Base-by-base conservation (phyloP, 1,284 basidiomycete genomes). In the Puccinia coronata region DNA sequence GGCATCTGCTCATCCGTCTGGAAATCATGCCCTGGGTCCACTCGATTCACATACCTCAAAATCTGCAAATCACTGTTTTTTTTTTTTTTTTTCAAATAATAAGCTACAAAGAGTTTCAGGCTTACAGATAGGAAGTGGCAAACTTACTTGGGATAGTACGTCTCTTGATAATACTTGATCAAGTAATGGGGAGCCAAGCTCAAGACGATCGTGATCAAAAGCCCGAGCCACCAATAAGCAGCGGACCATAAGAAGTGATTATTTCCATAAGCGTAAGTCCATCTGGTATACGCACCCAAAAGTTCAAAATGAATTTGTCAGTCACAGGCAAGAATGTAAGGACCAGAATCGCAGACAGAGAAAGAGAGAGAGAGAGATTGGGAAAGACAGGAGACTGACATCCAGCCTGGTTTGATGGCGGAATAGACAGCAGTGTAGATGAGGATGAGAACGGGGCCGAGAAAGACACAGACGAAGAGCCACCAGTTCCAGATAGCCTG, bases 401-500 rank as follows among this genome's bases (percentile, higher is more conserved):
- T 57, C 59, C 70, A 69, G 41, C 71, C 69, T 39, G 79, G 79
- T 57, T 74, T 67, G 43, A 81, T 16, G 63, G 79, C 79, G 39
- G 79, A 81, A 31, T 96, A 97, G 82, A 96, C 88, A n/a, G 91
- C 91, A 14, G 95, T 96, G 86, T 92, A 99, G 49, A 83, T 41
- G 87, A 90, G 90, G 61, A 95, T 86, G 41, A 96, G 87, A 16
- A 92, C 86, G 71, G 92, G 91, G 41, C 96, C 97, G 82, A 98
- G 86, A 82, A 90, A 89, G 20, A 98, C 89, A 39, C 91, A 91
- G 83, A 93, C 94, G 86, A 93, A 92, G 16, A 98, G 92, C 94
- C 94, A 99, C 82, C 90, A 92, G 16, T 92, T 98, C 96, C 96
- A 98, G 0, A 92, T 91, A 20, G 47, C 90, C 0, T 93, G 94